Evolutionary conservation across 2,329 filamentous ascomycete genomes (phyloP).

Genomic region (Alternaria sp.): DNA sequence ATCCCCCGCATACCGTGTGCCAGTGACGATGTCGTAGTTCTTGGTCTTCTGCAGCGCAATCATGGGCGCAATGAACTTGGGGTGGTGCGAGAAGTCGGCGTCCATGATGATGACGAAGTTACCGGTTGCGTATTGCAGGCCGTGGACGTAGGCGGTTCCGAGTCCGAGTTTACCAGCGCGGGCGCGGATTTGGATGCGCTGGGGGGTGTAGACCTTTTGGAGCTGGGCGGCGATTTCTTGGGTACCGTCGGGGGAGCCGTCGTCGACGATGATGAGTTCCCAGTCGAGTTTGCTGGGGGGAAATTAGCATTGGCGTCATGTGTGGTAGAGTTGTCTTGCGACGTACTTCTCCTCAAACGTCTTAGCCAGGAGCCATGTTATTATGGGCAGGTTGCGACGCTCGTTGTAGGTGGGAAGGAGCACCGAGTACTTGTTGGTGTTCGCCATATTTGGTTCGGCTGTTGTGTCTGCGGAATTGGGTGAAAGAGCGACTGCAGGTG

Average conservation of each 20-base stretch:
- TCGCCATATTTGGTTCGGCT: constrained; percentile 37
- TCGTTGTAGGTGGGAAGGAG: constrained; percentile 99
- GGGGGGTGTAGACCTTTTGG: constrained; percentile 78
- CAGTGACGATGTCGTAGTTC: constrained; percentile 96
- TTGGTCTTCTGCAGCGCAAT: constrained; percentile 79
- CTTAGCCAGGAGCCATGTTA: constrained; percentile 90
- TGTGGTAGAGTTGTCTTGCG: constrained; percentile 11
- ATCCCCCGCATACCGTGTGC: constrained; percentile 89
- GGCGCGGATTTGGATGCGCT: constrained; percentile 83
- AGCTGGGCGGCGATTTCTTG: constrained; percentile 91
- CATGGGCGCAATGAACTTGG: constrained; percentile 98
- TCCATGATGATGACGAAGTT: constrained; percentile 99
- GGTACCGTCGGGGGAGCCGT: constrained; percentile 95
- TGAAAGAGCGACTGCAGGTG: constrained; percentile 44
- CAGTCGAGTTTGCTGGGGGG: constrained; percentile 82
- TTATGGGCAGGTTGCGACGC: constrained; percentile 94
- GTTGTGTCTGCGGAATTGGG: constrained; percentile 24
- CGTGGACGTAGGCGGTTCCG: constrained; percentile 95
- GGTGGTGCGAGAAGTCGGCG: constrained; percentile 98
- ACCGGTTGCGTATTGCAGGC: constrained; percentile 86
- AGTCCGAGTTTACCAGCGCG: constrained; percentile 96
- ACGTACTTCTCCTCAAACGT: constrained; percentile 88
- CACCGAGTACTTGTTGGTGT: constrained; percentile 88
- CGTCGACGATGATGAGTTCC: constrained; percentile 98
- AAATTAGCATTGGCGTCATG: constrained; percentile 3